Evolutionary conservation across 73 alveolate genomes (phyloP).

Genomic region (Tetrahymena elliotti): DNA sequence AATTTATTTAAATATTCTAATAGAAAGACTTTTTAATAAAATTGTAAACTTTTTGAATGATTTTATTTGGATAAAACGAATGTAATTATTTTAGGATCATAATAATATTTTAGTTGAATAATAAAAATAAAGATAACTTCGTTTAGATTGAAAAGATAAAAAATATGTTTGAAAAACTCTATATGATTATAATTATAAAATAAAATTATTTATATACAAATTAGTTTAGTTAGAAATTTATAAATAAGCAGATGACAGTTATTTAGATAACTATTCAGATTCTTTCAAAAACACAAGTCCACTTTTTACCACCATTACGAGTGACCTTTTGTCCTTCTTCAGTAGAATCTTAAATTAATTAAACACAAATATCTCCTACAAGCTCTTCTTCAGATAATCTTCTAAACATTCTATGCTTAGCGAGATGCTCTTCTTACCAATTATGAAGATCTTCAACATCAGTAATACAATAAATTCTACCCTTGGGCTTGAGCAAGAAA

Average conservation of each 20-base stretch:
- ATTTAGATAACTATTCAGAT: not conserved
- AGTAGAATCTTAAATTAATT: slow-evolving; percentile 64
- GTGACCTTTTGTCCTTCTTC: slow-evolving; percentile 78
- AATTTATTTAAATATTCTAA: too few relatives aligned
- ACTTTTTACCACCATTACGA: slow-evolving; percentile 68
- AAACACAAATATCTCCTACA: slow-evolving; percentile 59
- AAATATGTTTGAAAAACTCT: not conserved
- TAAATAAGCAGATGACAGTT: not conserved
- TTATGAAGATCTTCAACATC: slow-evolving; percentile 94
- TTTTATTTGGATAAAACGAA: too few relatives aligned
- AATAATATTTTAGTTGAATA: too few relatives aligned
- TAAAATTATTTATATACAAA: not conserved
- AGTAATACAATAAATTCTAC: slow-evolving; percentile 90
- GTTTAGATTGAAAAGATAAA: too few relatives aligned
- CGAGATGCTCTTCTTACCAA: slow-evolving; percentile 86
- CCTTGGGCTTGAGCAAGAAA: slow-evolving; percentile 83
- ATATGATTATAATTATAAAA: too few relatives aligned
- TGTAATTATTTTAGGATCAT: too few relatives aligned
- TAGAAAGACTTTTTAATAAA: too few relatives aligned
- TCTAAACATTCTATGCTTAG: slow-evolving; percentile 52
- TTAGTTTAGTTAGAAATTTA: not conserved
- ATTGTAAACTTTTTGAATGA: too few relatives aligned
- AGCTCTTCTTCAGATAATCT: slow-evolving; percentile 56
- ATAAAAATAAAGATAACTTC: too few relatives aligned
- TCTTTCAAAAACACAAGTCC: slow-evolving; percentile 66